Conservation (phyloP, 2,329 filamentous ascomycete genomes). For the Teratosphaeria viscida region DNA sequence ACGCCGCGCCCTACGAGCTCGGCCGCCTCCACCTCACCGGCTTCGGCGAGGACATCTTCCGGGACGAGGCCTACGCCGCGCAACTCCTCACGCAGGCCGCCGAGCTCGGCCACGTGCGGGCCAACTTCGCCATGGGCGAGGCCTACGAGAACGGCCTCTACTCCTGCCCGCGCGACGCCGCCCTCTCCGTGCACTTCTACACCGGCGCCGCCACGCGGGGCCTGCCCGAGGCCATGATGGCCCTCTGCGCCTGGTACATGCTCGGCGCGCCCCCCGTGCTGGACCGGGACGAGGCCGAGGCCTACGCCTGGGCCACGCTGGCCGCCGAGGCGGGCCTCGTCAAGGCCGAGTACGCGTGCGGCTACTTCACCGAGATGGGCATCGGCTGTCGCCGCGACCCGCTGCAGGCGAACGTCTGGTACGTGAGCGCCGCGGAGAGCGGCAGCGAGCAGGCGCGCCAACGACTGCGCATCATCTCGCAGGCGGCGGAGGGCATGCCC, state of each 20-base stretch:
- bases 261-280: conserved; percentile 85
- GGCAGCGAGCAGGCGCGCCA: conserved; percentile 86
- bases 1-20: conserved; percentile 82
- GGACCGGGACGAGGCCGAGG: conserved; percentile 90
- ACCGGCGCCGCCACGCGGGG: conserved; percentile 80
- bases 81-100: conserved; percentile 91
- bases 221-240: conserved; percentile 90
- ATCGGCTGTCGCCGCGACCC: conserved; percentile 90
- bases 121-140: conserved; percentile 82
- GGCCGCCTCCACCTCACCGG: conserved; percentile 81
- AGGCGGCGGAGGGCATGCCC: conserved; percentile 55
- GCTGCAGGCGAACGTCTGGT: conserved; percentile 97
- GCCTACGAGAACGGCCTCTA: conserved; percentile 90
- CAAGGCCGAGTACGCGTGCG: conserved; percentile 83
- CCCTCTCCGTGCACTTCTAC: conserved; percentile 94
- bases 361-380: conserved; percentile 97
- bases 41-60: conserved; percentile 90
- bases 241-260: conserved; percentile 96
- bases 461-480: conserved; percentile 71
- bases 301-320: conserved; percentile 87
- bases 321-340: conserved; percentile 73
- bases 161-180: conserved; percentile 79
- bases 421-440: conserved; percentile 85
- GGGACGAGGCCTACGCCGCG: conserved; percentile 79
- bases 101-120: conserved; percentile 79